Conservation (phyloP, 1,284 basidiomycete species). For the Moniliophthora roreri region DNA sequence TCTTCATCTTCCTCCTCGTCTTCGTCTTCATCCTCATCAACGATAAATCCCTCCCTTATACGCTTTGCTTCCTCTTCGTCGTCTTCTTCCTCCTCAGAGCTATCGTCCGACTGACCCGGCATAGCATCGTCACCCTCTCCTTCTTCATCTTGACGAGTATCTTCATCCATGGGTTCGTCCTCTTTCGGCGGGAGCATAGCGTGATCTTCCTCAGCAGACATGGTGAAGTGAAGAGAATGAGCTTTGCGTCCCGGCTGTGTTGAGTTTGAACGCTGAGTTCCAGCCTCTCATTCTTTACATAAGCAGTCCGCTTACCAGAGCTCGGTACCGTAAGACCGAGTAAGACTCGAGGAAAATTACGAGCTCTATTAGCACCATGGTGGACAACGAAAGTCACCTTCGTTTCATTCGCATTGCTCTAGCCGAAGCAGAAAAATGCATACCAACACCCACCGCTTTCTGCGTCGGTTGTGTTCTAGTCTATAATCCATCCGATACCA, state of each 20-base stretch:
- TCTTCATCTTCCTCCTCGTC: slow-evolving; percentile 59
- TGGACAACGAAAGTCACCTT: slow-evolving; percentile 33
- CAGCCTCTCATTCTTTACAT: too few relatives aligned
- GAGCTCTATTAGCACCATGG: neutral
- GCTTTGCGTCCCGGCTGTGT: neutral
- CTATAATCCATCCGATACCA: slow-evolving; percentile 37
- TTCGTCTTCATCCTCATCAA: slow-evolving; percentile 82
- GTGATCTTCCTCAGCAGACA: slow-evolving; percentile 43
- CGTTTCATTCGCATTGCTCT: slow-evolving; percentile 68
- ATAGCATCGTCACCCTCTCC: slow-evolving; percentile 53
- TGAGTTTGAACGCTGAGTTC: too few relatives aligned
- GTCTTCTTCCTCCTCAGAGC: slow-evolving; percentile 83
- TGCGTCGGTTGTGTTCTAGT: slow-evolving; percentile 92
- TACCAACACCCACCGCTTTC: slow-evolving; percentile 80
- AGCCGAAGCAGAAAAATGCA: slow-evolving; percentile 71
- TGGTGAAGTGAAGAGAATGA: slow-evolving; percentile 11
- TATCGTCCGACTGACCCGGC: slow-evolving; percentile 69
- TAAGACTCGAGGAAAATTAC: neutral
- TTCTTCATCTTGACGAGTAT: slow-evolving; percentile 41
- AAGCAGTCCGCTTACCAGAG: too few relatives aligned
- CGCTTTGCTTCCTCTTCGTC: slow-evolving; percentile 77
- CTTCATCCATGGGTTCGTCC: slow-evolving; percentile 40
- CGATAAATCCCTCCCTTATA: slow-evolving; percentile 82
- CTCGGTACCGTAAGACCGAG: neutral
- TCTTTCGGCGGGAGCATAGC: slow-evolving; percentile 52